Conservation (phyloP, 495 filamentous ascomycete species). For the Trichoderma reesei region DNA sequence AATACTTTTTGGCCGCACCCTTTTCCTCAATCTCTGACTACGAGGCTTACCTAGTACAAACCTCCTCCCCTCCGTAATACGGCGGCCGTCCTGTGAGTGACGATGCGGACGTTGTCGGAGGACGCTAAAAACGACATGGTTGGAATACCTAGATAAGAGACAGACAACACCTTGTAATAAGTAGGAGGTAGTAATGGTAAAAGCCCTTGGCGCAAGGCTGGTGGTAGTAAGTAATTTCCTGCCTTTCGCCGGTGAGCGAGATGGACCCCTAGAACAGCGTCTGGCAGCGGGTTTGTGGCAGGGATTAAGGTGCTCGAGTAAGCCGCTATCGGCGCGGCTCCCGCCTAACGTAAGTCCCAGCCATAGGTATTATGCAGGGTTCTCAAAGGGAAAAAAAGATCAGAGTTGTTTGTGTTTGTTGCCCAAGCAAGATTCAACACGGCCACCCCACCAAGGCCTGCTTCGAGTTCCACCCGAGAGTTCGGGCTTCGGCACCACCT, state of each 20-base stretch:
- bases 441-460: not conserved
- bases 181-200: too few species aligned
- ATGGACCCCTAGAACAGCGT: not conserved
- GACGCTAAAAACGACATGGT: not conserved
- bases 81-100: not conserved
- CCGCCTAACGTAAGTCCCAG: not conserved
- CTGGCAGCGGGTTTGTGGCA: not conserved
- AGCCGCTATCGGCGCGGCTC: conserved; percentile 7
- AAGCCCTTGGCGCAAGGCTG: not conserved
- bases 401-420: too few species aligned
- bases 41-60: not conserved
- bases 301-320: not conserved
- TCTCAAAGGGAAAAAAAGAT: too few species aligned
- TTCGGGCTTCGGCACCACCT: not conserved
- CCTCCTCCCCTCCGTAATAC: not conserved
- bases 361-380: too few species aligned
- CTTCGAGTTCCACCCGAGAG: not conserved
- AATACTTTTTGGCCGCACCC: not conserved
- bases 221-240: not conserved
- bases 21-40: not conserved
- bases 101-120: not conserved
- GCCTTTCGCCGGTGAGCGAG: not conserved
- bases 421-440: not conserved
- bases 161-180: not conserved
- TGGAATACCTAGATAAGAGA: not conserved